Base-by-base conservation (phyloP, 768 basidiomycete genomes). In the Tremella yokohamensis region DNA sequence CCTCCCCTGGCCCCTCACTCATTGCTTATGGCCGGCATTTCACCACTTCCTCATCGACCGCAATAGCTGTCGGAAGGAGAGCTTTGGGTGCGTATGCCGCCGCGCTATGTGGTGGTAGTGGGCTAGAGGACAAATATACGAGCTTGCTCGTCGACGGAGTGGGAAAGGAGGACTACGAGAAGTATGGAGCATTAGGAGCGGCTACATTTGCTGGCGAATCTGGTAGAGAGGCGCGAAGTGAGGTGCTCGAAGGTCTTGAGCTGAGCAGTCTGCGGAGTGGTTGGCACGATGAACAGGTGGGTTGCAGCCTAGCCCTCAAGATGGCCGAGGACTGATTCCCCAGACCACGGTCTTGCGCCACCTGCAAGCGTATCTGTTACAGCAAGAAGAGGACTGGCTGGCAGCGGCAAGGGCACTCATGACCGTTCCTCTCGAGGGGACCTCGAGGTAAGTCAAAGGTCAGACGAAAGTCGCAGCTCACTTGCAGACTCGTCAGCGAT, bases 201-300 rank as follows among this genome's bases (percentile, higher is more conserved):
- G 47, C 52, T n/a, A 68, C 65, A 4, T 74, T 74, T 54, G 39
- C 13, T 0, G 60, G 60, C 8, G 63, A 71, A n/a, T 56, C 65
- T 16, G 69, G 68, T 13, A 63, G 60, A 19, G 69, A 71, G 18
- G 26, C 65, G 8, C 63, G 68, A 66, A 88, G 88, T 74, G 81
- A 81, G 55, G 82, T 93, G 40, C 84, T 96, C 8, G 81, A 89
- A 73, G 85, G 86, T 40, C 86, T 87, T 0, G 80, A 96, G 34
- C 78, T 80, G 81, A 83, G 29, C 79, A 64, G 58, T 1, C 88
- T 39, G 85, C 90, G 73, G 84, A 87, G 18, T 82, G 89, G 56
- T 83, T 91, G 65, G 90, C 89, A 61, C 69, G 94, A 99, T 74
- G 92, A 97, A 77, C 92, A 96, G 82, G 96, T 91, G 68, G 65